phyloP scores from a whole-genome alignment of 495 filamentous ascomycete species.

The Hypomontagnella monticulosa region DNA sequence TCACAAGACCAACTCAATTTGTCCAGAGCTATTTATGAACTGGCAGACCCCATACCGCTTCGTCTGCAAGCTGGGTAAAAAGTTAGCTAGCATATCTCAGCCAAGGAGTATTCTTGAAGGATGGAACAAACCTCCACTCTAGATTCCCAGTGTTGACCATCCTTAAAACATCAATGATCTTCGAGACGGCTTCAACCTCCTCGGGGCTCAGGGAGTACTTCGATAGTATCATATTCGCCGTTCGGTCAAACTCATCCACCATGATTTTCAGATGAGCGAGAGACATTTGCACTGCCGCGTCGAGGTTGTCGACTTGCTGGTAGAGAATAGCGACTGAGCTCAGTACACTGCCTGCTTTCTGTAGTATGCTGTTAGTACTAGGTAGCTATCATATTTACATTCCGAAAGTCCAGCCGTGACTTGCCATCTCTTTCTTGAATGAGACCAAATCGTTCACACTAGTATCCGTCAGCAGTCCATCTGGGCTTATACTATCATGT shows the following conservation, averaged over 20 bases:
- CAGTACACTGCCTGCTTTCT: constrained; percentile 44
- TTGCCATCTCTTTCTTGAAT: constrained; percentile 46
- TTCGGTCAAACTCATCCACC: constrained; percentile 37
- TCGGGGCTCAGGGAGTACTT: constrained; percentile 9
- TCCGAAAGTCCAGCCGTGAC: not conserved
- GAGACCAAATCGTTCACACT: constrained; percentile 44
- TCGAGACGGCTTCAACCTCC: constrained; percentile 33
- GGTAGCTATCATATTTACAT: no score
- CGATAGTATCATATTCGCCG: constrained; percentile 30
- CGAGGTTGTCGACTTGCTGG: constrained; percentile 35
- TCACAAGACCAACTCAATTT: constrained; percentile 38
- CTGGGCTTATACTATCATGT: not conserved
- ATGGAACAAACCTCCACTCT: constrained; percentile 39
- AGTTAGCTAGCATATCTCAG: constrained; percentile 3
- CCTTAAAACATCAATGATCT: constrained; percentile 28
- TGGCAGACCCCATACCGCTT: constrained; percentile 41
- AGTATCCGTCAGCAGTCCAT: not conserved
- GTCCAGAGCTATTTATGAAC: constrained; percentile 24
- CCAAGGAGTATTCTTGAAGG: not conserved
- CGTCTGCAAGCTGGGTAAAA: constrained; percentile 23
- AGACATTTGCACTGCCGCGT: constrained; percentile 42
- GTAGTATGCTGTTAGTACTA: not conserved
- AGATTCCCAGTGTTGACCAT: constrained; percentile 42
- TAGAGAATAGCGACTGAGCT: constrained; percentile 45
- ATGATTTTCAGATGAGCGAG: constrained; percentile 37